Percentiles rank a stretch among this genome's conserved stretches.
Conservation (phyloP, 306 rosid species). For the Malus sieversii region DNA sequence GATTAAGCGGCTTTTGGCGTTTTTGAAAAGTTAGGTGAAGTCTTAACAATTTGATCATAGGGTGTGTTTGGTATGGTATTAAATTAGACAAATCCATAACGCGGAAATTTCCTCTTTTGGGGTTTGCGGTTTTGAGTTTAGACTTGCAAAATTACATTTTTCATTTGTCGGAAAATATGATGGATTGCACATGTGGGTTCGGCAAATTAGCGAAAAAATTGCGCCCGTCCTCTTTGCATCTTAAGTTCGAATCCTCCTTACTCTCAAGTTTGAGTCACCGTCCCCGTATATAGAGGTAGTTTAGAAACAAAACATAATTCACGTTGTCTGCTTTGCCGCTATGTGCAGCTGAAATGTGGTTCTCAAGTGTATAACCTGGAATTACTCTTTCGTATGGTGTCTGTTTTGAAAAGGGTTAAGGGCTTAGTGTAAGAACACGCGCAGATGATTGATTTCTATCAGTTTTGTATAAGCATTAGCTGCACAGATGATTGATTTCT, state of each 20-base stretch:
- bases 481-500: constrained; percentile 17
- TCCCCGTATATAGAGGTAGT: neutral
- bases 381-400: neutral
- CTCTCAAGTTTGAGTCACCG: neutral
- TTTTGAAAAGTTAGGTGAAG: neutral
- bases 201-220: too few relatives aligned
- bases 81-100: neutral
- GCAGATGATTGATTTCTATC: neutral
- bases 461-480: neutral
- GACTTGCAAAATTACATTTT: neutral
- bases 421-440: neutral
- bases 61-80: neutral
- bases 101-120: neutral
- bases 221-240: neutral
- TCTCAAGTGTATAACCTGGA: neutral
- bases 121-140: neutral
- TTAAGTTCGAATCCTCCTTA: neutral
- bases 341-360: neutral
- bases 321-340: neutral
- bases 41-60: neutral
- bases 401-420: neutral
- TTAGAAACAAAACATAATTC: neutral
- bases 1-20: neutral
- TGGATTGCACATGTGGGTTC: neutral
- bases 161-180: neutral